phyloP scores from a whole-genome alignment of 2,329 filamentous ascomycete genomes.

The Colletotrichum filicis region DNA sequence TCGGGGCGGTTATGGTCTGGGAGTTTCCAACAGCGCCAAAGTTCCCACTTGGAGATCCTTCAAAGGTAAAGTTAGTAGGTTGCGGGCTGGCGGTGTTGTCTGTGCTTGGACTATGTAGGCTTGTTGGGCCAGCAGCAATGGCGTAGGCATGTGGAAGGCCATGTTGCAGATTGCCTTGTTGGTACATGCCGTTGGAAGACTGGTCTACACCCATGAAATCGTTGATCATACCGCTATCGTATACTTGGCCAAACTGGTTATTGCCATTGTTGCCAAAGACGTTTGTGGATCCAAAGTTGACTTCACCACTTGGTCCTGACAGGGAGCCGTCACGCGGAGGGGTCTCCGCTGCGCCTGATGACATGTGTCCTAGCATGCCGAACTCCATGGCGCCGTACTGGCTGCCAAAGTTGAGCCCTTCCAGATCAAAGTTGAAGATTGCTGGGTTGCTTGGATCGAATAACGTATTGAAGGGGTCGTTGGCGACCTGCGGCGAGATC shows the following conservation, averaged over 20 bases:
- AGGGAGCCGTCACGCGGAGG: conserved; percentile 72
- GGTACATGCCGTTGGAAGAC: conserved; percentile 58
- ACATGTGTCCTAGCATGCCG: conserved; percentile 96
- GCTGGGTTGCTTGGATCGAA: conserved; percentile 94
- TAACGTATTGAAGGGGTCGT: conserved; percentile 67
- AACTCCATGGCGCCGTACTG: conserved; percentile 97
- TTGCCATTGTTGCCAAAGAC: conserved; percentile 62
- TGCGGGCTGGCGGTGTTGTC: conserved; percentile 72
- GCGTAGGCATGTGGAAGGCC: conserved; percentile 74
- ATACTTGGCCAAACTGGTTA: conserved; percentile 60
- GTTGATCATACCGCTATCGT: conserved; percentile 61
- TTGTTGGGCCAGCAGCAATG: conserved; percentile 71
- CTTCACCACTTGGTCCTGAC: conserved; percentile 49
- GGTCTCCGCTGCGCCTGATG: conserved; percentile 86
- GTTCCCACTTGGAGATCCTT: conserved; percentile 59
- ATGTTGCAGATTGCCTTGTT: conserved; percentile 69
- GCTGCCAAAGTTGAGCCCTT: conserved; percentile 94
- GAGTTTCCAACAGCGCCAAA: conserved; percentile 33
- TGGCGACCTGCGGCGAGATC: conserved; percentile 61
- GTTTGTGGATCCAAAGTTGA: conserved; percentile 55
- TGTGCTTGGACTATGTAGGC: conserved; percentile 72
- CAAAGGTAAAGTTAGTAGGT: conserved; percentile 62
- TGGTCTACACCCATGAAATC: conserved; percentile 66
- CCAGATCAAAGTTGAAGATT: conserved; percentile 94
- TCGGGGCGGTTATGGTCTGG: conserved; percentile 42